A percentile compares a stretch with the other conserved stretches of the same genome.
These are phyloP conservation scores for Trichoderma asperelloides DNA, from an alignment of 495 filamentous ascomycete species.

Conservation along the genomic window DNA sequence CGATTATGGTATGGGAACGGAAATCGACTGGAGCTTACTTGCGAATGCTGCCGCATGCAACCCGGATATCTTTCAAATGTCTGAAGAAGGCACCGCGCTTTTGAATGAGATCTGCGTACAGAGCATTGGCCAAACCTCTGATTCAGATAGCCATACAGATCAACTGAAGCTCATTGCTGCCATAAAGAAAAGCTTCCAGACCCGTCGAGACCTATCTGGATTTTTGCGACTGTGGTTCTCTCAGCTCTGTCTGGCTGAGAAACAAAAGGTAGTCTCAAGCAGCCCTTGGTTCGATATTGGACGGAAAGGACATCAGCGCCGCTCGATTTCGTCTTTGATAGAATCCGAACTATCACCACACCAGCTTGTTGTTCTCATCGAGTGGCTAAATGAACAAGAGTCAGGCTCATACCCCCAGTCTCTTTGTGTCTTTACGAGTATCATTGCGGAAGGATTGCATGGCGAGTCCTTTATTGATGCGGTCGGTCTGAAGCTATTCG, in stretches of 20 bases:
- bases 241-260: conserved; percentile 41
- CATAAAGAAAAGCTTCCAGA: conserved; percentile 52
- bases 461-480: background rate
- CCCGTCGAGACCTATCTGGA: conserved; percentile 45
- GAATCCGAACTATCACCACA: background rate
- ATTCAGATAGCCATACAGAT: background rate
- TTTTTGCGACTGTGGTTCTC: conserved; percentile 52
- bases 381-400: background rate
- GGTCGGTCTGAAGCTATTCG: background rate
- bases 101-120: conserved; percentile 26
- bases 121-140: conserved; percentile 15
- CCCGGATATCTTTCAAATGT: conserved; percentile 55
- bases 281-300: conserved; percentile 6
- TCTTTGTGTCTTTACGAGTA: background rate
- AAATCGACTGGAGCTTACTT: conserved; percentile 53
- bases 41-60: conserved; percentile 55
- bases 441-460: conserved; percentile 1
- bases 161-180: conserved; percentile 34
- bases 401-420: background rate
- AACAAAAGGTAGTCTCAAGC: conserved; percentile 14
- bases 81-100: conserved; percentile 23
- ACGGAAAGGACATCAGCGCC: background rate
- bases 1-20: conserved; percentile 26
- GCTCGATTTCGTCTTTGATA: background rate
- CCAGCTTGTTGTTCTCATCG: background rate